Percentiles rank a stretch among this genome's conserved stretches.
Evolutionary conservation across 805 yeast genomes (phyloP).

Genomic region (Candida ovalis): DNA sequence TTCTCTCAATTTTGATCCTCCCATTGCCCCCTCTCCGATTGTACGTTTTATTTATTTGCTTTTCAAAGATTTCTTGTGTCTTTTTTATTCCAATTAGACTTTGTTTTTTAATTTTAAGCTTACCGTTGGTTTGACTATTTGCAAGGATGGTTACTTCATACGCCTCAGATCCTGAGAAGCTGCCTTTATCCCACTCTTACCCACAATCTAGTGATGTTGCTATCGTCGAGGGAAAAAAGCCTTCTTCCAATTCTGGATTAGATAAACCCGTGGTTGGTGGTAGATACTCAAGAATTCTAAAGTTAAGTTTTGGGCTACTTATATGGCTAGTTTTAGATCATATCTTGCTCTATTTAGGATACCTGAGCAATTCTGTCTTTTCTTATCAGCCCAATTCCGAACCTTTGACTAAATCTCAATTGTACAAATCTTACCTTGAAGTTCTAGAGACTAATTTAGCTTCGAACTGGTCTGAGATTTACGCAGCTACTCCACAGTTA

Average conservation of each 20-base stretch:
- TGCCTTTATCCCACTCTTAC: neutral
- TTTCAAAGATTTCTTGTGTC: no score
- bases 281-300: no score
- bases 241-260: neutral
- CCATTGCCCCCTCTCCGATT: no score
- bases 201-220: no score
- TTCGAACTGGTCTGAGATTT: conserved; percentile 49
- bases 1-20: no score
- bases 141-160: neutral
- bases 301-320: no score
- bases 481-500: conserved; percentile 52
- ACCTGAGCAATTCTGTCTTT: neutral
- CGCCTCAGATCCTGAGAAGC: neutral
- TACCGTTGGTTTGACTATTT: neutral
- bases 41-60: no score
- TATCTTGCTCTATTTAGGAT: neutral
- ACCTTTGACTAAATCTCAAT: conserved; percentile 3
- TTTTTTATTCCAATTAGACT: no score
- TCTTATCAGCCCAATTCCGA: neutral
- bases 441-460: conserved; percentile 37
- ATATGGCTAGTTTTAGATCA: neutral
- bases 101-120: neutral
- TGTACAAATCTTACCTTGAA: conserved; percentile 16
- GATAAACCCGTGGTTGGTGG: no score
- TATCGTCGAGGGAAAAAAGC: no score